Evolutionary conservation across 495 filamentous ascomycete species (phyloP), one percentile per base, ranked within the genome.

Genomic region (Xylaria venustula): DNA sequence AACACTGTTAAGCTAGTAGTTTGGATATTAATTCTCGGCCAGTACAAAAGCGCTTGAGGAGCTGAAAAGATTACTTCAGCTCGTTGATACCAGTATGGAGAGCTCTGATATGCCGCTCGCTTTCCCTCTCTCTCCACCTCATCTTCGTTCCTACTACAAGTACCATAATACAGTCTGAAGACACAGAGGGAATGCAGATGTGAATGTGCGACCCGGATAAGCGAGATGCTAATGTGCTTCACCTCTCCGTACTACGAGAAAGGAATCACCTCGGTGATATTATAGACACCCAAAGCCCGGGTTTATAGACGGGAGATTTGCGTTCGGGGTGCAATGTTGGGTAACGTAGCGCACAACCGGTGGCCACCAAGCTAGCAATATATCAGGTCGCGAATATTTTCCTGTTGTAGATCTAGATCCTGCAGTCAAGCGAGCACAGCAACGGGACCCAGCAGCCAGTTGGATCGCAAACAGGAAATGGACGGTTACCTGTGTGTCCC

Each of bases 331-430:
- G 52, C n/a, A 15, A 45, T 23, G 17, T 34, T 22, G 30, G 37
- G 52, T 6, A 41, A 26, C 14, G 14, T 40, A 15, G 15, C 37
- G 37, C 14, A 8, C 19, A 12, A 25, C 23, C 36, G 45, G 55
- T 42, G 41, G 54, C 30, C 20, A 48, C 28, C 54, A 42, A 32
- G 6, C 22, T n/a, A 19, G 8, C 1, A 25, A 7, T 28, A 59
- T 28, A 59, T 22, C 37, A 26, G 45, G 57, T 71, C 69, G 66
- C 66, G 64, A 71, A 69, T 20, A 62, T 54, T 64, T 69, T 55
- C 64, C 60, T 65, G 52, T 69, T 64, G 64, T 54, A 57, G 64
- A 63, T 59, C 56, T 30, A 68, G 68, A 71, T 68, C 65, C 66
- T 51, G 66, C 64, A 67, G 61, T 66, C 64, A 63, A 67, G 66